Evolutionary conservation across 352 stramenopile genomes (phyloP).

Genomic region (Phytophthora pseudosyringae): DNA sequence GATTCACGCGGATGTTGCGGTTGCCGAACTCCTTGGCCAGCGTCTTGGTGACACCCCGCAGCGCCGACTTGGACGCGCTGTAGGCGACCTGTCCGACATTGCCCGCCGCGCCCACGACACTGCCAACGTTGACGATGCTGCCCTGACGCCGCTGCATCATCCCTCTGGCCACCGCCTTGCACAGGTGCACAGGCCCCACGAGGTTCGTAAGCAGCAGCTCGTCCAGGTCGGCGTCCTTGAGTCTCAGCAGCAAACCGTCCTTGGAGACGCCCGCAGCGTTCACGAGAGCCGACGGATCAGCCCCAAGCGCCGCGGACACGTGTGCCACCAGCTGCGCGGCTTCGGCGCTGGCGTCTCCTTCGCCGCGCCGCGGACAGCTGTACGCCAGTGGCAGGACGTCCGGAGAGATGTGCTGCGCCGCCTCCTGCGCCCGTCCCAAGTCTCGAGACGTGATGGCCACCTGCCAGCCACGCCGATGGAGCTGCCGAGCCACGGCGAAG

Average conservation of each 20-base stretch:
- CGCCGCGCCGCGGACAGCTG: slow-evolving; percentile 44
- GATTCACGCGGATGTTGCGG: slow-evolving; percentile 88
- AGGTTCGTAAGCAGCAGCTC: slow-evolving; percentile 80
- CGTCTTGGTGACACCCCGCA: slow-evolving; percentile 78
- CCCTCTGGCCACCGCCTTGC: slow-evolving; percentile 72
- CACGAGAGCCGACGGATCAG: slow-evolving; percentile 61
- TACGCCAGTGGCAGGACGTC: slow-evolving; percentile 69
- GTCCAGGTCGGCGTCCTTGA: slow-evolving; percentile 67
- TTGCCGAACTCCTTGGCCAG: slow-evolving; percentile 86
- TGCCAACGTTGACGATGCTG: slow-evolving; percentile 87
- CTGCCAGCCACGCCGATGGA: slow-evolving; percentile 66
- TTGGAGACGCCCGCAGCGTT: slow-evolving; percentile 77
- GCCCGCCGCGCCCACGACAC: slow-evolving; percentile 74
- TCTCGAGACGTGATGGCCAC: slow-evolving; percentile 78
- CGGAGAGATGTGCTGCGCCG: slow-evolving; percentile 49
- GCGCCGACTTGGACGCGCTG: slow-evolving; percentile 81
- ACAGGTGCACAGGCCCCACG: slow-evolving; percentile 73
- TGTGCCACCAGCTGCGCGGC: slow-evolving; percentile 51
- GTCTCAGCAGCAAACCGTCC: slow-evolving; percentile 75
- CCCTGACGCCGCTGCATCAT: slow-evolving; percentile 81
- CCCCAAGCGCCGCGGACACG: slow-evolving; percentile 45
- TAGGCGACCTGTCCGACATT: slow-evolving; percentile 86
- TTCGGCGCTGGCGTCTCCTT: slow-evolving; percentile 27
- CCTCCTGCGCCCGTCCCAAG: slow-evolving; percentile 56
- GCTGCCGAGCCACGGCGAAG: slow-evolving; percentile 70